phyloP scores from a whole-genome alignment of 805 yeast species.

The Wickerhamomyces mucosus region DNA sequence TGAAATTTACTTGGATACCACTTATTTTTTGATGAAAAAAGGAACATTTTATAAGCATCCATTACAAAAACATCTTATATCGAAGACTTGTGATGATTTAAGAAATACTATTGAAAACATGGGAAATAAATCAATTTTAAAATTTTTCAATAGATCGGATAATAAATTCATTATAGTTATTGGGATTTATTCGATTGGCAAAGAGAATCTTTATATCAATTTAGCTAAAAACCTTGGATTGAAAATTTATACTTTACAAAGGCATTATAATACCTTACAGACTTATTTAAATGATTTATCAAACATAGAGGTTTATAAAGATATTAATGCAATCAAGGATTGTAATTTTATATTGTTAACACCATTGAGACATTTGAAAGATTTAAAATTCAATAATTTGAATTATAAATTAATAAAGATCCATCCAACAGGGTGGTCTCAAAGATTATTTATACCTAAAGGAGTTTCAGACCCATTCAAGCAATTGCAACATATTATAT shows the following conservation, averaged over 20 bases:
- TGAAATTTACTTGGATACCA: constrained; percentile 77
- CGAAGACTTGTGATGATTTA: constrained; percentile 15
- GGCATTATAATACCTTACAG: constrained; percentile 13
- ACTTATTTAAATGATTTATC: neutral
- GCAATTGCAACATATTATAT: neutral
- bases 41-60: constrained; percentile 70
- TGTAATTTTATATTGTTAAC: constrained; percentile 1
- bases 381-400: neutral
- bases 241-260: constrained; percentile 41
- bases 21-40: constrained; percentile 61
- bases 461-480: constrained; percentile 2
- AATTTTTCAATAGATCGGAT: constrained; percentile 20
- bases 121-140: constrained; percentile 24
- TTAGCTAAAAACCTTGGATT: constrained; percentile 43
- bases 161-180: constrained; percentile 44
- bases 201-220: constrained; percentile 72
- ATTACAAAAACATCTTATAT: neutral
- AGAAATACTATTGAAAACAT: constrained; percentile 19
- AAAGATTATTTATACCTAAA: neutral
- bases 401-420: neutral
- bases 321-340: neutral
- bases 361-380: neutral
- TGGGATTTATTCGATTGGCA: constrained; percentile 90
- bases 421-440: neutral
- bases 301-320: neutral